These are phyloP conservation scores for Pythium aphanidermatum DNA, from an alignment of 352 stramenopile genomes.

Conservation along the genomic window DNA sequence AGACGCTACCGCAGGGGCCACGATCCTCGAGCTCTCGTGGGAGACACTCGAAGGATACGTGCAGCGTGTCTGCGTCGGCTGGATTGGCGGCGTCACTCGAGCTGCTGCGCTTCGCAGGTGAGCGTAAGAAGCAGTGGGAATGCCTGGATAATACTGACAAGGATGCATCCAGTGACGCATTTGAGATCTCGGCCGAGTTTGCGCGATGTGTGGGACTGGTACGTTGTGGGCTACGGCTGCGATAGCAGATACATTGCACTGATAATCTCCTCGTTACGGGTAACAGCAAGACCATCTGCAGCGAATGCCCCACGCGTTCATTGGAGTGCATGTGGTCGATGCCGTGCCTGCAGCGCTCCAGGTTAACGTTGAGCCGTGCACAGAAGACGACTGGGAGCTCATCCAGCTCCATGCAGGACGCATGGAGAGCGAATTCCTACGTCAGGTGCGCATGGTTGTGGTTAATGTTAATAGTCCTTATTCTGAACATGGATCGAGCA, in stretches of 20 bases:
- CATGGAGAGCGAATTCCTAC: constrained; percentile 77
- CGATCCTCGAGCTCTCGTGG: constrained; percentile 73
- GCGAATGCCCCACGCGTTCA: constrained; percentile 45
- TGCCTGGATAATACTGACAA: not conserved
- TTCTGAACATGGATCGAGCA: constrained; percentile 3
- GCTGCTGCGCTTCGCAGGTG: constrained; percentile 43
- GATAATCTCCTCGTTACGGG: no score
- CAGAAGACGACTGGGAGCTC: constrained; percentile 86
- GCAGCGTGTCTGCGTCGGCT: constrained; percentile 63
- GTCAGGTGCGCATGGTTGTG: constrained; percentile 42
- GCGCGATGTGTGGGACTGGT: constrained; percentile 77
- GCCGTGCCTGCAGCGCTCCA: constrained; percentile 55
- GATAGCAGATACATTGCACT: no score
- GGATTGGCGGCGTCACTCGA: constrained; percentile 59
- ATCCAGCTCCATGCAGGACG: constrained; percentile 83
- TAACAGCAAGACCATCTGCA: constrained; percentile 54
- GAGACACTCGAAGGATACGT: constrained; percentile 76
- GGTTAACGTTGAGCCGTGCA: constrained; percentile 81
- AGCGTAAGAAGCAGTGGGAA: not conserved
- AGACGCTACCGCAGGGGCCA: constrained; percentile 27
- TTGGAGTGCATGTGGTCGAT: constrained; percentile 75
- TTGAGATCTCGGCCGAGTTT: constrained; percentile 83
- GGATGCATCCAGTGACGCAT: constrained; percentile 51
- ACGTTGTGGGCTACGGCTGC: constrained; percentile 20
- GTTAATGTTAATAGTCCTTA: constrained; percentile 2